A percentile compares a stretch with the other conserved stretches of the same genome.
These are phyloP conservation scores for Rhodocollybia butyracea DNA, from an alignment of 768 basidiomycete genomes.

Conservation along the genomic window DNA sequence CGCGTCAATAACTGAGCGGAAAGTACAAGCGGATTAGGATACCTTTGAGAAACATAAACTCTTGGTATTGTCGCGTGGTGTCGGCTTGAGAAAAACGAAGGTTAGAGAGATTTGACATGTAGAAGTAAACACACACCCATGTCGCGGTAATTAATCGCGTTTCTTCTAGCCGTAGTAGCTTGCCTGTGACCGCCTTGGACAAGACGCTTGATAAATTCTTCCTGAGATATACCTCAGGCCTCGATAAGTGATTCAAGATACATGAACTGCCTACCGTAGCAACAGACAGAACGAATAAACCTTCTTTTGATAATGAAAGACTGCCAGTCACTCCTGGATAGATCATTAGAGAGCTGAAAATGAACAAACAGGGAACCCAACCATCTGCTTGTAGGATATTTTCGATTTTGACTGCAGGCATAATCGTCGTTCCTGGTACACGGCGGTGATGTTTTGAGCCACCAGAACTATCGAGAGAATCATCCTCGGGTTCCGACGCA, in stretches of 20 bases:
- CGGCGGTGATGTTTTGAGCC: conserved; percentile 29
- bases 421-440: conserved; percentile 59
- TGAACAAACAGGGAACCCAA: conserved; percentile 22
- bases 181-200: conserved; percentile 66
- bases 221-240: conserved; percentile 39
- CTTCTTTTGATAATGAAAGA: conserved; percentile 73
- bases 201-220: conserved; percentile 81
- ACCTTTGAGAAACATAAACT: conserved; percentile 75
- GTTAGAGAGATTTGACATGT: conserved; percentile 10
- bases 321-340: conserved; percentile 44
- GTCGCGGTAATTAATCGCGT: conserved; percentile 64
- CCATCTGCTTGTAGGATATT: conserved; percentile 80
- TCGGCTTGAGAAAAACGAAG: conserved; percentile 37
- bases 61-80: conserved; percentile 58
- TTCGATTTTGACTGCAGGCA: conserved; percentile 67
- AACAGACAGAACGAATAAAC: conserved; percentile 66
- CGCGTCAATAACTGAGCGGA: conserved; percentile 3
- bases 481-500: conserved; percentile 34
- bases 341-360: conserved; percentile 8
- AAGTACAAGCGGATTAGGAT: background rate
- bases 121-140: conserved; percentile 51
- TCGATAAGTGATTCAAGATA: background rate
- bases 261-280: conserved; percentile 58
- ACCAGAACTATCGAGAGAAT: conserved; percentile 14
- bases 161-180: conserved; percentile 56